Evolutionary conservation across 2,329 filamentous ascomycete species (phyloP).

Genomic region (Paecilomyces fulvus): DNA sequence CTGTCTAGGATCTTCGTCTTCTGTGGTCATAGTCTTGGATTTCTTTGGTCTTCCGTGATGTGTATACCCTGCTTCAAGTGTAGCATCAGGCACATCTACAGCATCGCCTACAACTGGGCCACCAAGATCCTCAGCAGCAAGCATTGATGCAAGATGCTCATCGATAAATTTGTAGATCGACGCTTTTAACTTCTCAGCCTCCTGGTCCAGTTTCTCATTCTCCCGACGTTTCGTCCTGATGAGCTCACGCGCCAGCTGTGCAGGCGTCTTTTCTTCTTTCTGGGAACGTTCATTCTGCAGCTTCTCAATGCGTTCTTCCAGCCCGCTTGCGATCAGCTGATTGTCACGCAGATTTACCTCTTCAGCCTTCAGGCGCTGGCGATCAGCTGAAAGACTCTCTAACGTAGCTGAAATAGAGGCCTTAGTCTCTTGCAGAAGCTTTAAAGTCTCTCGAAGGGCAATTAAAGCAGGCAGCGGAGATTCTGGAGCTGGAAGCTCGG

Average conservation of each 20-base stretch:
- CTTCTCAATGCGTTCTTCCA: constrained; percentile 50
- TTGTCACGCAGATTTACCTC: constrained; percentile 41
- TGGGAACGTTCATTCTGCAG: constrained; percentile 51
- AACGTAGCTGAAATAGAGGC: constrained; percentile 44
- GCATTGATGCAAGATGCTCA: constrained; percentile 60
- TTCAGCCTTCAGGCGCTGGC: constrained; percentile 36
- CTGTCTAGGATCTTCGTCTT: constrained; percentile 30
- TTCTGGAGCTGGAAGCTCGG: constrained; percentile 56
- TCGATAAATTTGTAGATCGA: constrained; percentile 64
- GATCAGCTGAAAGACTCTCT: constrained; percentile 30
- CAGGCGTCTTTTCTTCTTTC: constrained; percentile 50
- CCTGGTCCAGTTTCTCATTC: constrained; percentile 52
- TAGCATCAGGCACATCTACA: constrained; percentile 53
- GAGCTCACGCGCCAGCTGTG: constrained; percentile 55
- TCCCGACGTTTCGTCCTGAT: constrained; percentile 53
- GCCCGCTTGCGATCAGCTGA: constrained; percentile 35
- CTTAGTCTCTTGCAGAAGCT: constrained; percentile 57
- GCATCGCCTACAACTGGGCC: constrained; percentile 73
- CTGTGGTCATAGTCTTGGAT: constrained; percentile 19
- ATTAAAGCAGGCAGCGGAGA: constrained; percentile 65
- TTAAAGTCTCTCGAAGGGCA: constrained; percentile 59
- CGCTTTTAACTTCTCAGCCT: constrained; percentile 54
- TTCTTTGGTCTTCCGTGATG: constrained; percentile 41
- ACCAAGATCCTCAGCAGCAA: constrained; percentile 75
- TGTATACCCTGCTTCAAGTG: constrained; percentile 46